Conservation (phyloP, 176 grass and related monocot genomes). For the Alopecurus myosuroides region DNA sequence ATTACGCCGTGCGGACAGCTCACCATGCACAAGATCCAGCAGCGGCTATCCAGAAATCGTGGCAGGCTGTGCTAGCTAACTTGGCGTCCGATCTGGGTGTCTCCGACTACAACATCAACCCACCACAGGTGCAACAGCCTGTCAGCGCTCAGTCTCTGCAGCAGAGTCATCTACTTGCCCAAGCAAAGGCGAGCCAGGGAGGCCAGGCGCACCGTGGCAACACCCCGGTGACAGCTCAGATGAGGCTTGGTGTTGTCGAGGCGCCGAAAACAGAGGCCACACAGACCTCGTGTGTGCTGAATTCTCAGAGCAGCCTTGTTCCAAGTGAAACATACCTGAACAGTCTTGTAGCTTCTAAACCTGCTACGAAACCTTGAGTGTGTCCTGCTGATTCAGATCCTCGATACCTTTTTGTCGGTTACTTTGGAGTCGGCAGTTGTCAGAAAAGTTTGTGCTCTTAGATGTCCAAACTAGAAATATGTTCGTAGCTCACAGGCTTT, state of each 20-base stretch:
- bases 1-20: not conserved
- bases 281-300: not conserved
- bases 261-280: not conserved
- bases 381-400: not conserved
- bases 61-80: conserved; percentile 34
- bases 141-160: not conserved
- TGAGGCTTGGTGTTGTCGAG: not conserved
- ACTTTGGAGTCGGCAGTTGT: not conserved
- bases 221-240: not conserved
- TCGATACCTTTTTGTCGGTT: not conserved
- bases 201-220: not conserved
- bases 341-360: not conserved
- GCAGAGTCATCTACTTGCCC: not conserved
- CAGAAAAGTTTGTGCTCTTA: not conserved
- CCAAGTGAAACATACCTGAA: not conserved
- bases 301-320: conserved; percentile 10
- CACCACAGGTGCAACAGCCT: conserved; percentile 13
- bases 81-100: conserved; percentile 54
- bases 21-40: not conserved
- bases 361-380: not conserved
- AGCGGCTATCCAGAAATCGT: conserved; percentile 1
- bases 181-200: not conserved
- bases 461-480: not conserved
- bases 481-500: not conserved
- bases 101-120: conserved; percentile 21